Evolutionary conservation across 768 basidiomycete species (phyloP).

Genomic region (Boletus rubroflammeus): DNA sequence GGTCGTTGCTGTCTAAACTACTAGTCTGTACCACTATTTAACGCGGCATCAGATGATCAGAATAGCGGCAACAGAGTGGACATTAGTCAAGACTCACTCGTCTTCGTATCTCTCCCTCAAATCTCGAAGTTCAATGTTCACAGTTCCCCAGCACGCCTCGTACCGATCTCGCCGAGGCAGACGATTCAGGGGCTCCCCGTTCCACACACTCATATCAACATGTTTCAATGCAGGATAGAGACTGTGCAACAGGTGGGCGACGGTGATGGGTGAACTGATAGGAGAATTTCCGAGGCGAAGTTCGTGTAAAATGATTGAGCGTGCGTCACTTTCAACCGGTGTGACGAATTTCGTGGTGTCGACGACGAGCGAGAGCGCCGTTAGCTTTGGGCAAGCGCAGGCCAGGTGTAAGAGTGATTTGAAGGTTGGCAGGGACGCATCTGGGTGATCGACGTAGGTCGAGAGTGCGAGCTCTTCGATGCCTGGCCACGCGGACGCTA

Average conservation of each 20-base stretch:
- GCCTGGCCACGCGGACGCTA: conserved; percentile 21
- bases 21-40: not conserved
- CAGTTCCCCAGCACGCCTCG: conserved; percentile 15
- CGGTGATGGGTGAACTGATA: conserved; percentile 1
- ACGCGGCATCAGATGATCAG: not conserved
- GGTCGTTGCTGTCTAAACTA: not conserved
- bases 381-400: conserved; percentile 12
- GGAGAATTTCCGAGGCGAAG: conserved; percentile 25
- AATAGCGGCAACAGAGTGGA: not conserved
- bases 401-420: conserved; percentile 12
- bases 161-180: conserved; percentile 10
- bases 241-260: conserved; percentile 7
- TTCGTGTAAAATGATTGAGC: not conserved
- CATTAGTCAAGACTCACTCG: not conserved
- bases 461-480: conserved; percentile 20
- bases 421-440: conserved; percentile 20
- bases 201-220: conserved; percentile 20
- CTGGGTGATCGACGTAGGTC: conserved; percentile 12
- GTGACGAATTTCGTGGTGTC: conserved; percentile 8
- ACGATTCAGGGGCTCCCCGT: conserved; percentile 9
- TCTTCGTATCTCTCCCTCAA: not conserved
- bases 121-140: conserved; percentile 13
- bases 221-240: conserved; percentile 21
- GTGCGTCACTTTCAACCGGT: not conserved
- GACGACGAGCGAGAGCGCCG: conserved; percentile 22